Evolutionary conservation across 768 basidiomycete species (phyloP), one percentile per base, ranked within the genome.

Genomic region (Panellus pusillus): DNA sequence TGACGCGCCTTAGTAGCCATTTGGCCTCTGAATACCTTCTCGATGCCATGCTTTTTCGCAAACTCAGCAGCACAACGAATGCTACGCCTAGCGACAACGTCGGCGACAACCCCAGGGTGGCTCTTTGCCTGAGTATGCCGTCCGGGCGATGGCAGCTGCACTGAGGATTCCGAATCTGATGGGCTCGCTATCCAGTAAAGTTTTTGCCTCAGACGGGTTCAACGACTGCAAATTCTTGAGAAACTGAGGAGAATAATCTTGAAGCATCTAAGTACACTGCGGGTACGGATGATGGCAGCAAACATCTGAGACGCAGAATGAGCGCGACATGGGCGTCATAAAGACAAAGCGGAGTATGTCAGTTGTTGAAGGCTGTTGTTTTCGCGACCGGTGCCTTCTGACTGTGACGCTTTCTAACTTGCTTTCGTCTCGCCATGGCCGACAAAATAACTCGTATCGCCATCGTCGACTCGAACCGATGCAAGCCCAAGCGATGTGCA

Each of bases 401-500:
- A 35, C 32, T 14, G 32, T 35, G 32, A 35, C 32, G 32, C 3
- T 35, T 35, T 14, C 14, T 35, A 7, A 35, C 32, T 35, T 35
- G 9, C 32, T 24, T 24, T 6, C 24, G 24, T 24, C 47, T 32
- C 37, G 47, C 57, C 47, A 91, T 93, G 92, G 79, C 87, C 35
- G 96, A 97, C 77, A 96, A 95, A 72, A 94, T 98, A 64, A 99
- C 97, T 48, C 88, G 97, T 79, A 94, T 98, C 66, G 96, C 96
- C 57, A 94, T 98, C 65, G 91, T 93, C 61, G 90, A 93, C 69
- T 63, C 88, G 9, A 93, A 95, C 77, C 81, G 86, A 50, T 98
- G 96, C 78, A 96, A 97, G 69, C 97, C 97, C 17, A 98, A 99
- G 72, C 79, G 91, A 73, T 94, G 93, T 63, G 90, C 94, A 20